Evolutionary conservation across 371 early-diverging fungal genomes (phyloP).

Genomic region (Mucor sp.): DNA sequence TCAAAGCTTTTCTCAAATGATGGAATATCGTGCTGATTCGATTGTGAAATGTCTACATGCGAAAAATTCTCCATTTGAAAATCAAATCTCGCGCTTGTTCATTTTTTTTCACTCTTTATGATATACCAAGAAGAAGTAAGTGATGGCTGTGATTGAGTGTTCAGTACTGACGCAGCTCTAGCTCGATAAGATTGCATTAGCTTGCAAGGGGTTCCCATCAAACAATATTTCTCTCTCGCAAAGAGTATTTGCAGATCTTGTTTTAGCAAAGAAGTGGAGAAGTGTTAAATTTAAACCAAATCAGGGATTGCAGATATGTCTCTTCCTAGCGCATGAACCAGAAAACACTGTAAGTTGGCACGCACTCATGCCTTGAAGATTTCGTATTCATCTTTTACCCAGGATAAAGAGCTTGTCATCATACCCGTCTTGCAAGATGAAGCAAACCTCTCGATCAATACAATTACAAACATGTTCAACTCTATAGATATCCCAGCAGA

Average conservation of each 20-base stretch:
- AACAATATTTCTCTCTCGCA: constrained; percentile 12
- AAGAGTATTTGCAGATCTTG: constrained; percentile 14
- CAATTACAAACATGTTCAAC: not conserved
- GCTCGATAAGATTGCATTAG: constrained; percentile 11
- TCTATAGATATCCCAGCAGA: not conserved
- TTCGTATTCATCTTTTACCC: not conserved
- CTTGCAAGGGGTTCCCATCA: not conserved
- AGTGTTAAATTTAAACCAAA: constrained; percentile 17
- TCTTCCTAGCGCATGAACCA: constrained; percentile 29
- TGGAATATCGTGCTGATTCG: not conserved
- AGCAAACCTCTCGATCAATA: constrained; percentile 7
- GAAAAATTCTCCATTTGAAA: constrained; percentile 1
- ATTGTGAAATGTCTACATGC: not conserved
- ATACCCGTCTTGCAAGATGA: constrained; percentile 19
- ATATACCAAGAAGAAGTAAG: not conserved
- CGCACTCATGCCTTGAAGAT: not conserved
- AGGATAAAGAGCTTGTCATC: constrained; percentile 10
- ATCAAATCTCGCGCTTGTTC: not conserved
- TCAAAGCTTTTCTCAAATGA: not conserved
- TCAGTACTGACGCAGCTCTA: not conserved
- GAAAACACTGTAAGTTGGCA: not conserved
- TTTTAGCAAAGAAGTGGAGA: constrained; percentile 32
- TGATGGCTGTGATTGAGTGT: not conserved
- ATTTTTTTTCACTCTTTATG: not conserved
- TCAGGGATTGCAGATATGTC: constrained; percentile 13